Evolutionary conservation across 306 rosid genomes (phyloP).

Genomic region (Parietaria judaica): DNA sequence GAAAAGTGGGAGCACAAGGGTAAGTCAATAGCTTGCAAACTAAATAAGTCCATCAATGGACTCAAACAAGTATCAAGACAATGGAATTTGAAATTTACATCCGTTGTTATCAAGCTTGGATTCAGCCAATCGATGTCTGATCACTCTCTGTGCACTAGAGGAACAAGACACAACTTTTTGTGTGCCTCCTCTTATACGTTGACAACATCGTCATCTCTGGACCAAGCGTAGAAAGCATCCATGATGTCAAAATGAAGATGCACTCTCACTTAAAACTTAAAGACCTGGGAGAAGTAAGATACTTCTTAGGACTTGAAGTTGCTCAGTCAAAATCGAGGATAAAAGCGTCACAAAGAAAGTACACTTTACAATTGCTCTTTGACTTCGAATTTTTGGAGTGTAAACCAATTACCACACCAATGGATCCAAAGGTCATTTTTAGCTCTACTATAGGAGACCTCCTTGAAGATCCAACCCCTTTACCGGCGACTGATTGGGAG

Average conservation of each 20-base stretch:
- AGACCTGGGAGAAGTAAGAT: neutral
- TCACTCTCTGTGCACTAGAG: neutral
- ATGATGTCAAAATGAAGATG: neutral
- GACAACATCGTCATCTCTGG: neutral
- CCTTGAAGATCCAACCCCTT: neutral
- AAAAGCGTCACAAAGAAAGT: neutral
- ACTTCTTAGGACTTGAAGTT: neutral
- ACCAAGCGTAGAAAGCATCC: neutral
- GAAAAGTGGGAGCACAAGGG: neutral
- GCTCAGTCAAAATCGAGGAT: neutral
- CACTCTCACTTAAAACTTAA: neutral
- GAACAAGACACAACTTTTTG: neutral
- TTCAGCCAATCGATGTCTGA: neutral
- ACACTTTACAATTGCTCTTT: neutral
- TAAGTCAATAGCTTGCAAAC: neutral
- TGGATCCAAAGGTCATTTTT: neutral
- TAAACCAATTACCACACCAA: neutral
- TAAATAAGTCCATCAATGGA: neutral
- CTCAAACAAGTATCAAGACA: neutral
- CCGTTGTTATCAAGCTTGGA: neutral
- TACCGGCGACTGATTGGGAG: neutral
- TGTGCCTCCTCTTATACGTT: neutral
- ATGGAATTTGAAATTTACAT: neutral
- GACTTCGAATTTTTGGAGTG: neutral
- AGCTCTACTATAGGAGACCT: neutral